Conservation (phyloP, 306 rosid genomes). For the Glycine tomentella region DNA sequence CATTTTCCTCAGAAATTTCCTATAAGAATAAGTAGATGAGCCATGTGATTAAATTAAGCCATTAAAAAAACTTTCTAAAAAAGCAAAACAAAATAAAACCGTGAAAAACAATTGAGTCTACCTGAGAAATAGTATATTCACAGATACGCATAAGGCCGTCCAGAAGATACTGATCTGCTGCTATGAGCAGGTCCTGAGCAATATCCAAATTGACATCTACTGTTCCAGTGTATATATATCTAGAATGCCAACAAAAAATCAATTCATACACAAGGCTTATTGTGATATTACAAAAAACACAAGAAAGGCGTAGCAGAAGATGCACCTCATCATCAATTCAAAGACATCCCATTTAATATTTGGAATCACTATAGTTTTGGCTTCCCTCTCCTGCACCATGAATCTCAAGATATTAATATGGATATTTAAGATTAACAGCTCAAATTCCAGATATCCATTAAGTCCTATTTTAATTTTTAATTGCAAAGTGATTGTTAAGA, state of each 20-base stretch:
- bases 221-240: constrained; percentile 74
- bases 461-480: not conserved
- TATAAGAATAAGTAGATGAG: constrained; percentile 24
- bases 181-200: constrained; percentile 71
- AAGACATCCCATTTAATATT: constrained; percentile 92
- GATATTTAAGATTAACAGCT: not conserved
- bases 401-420: constrained; percentile 30
- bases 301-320: not conserved
- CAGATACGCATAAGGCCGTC: constrained; percentile 77
- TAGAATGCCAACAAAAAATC: constrained; percentile 40
- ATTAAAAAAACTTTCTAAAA: not conserved
- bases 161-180: constrained; percentile 83
- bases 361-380: constrained; percentile 81
- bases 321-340: constrained; percentile 92
- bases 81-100: not conserved
- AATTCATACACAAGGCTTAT: not conserved
- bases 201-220: constrained; percentile 57
- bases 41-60: constrained; percentile 14
- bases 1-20: constrained; percentile 67
- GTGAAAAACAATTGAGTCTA: constrained; percentile 28
- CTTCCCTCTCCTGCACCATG: constrained; percentile 55
- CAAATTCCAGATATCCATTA: not conserved
- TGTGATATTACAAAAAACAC: not conserved
- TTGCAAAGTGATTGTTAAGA: not conserved
- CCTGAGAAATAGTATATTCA: constrained; percentile 71